phyloP scores from a whole-genome alignment of 371 early-diverging fungal species.

The Thermomucor indicae-seudaticae region DNA sequence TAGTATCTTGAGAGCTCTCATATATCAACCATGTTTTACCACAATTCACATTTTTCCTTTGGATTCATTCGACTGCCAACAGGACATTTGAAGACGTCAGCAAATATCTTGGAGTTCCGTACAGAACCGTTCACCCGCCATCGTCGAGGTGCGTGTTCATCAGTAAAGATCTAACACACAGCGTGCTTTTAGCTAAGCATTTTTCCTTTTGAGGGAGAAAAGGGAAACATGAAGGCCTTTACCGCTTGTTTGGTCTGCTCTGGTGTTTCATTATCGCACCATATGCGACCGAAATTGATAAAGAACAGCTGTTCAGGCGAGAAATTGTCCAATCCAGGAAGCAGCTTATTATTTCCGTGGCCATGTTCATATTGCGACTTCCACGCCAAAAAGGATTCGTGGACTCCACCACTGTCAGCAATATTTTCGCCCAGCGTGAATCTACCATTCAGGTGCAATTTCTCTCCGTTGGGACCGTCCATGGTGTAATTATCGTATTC shows the following conservation, averaged over 20 bases:
- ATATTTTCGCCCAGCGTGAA: slow-evolving; percentile 70
- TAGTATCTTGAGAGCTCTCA: not conserved
- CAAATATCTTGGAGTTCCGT: slow-evolving; percentile 57
- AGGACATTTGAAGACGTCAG: slow-evolving; percentile 59
- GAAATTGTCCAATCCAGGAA: slow-evolving; percentile 46
- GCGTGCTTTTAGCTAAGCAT: not conserved
- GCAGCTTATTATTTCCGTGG: slow-evolving; percentile 21
- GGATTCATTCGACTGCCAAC: slow-evolving; percentile 56
- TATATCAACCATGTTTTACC: slow-evolving; percentile 23
- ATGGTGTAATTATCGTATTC: slow-evolving; percentile 55
- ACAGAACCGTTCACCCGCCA: slow-evolving; percentile 62
- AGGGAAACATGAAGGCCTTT: not conserved
- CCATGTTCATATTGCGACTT: slow-evolving; percentile 7
- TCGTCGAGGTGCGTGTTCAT: slow-evolving; percentile 51
- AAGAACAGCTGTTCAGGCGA: slow-evolving; percentile 17
- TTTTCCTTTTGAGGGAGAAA: not conserved
- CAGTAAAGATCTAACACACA: slow-evolving; percentile 30
- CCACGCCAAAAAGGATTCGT: slow-evolving; percentile 26
- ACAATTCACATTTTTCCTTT: slow-evolving; percentile 41
- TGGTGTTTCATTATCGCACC: not conserved
- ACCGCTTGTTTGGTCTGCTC: too few species aligned
- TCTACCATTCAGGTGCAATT: slow-evolving; percentile 45
- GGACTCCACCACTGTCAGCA: slow-evolving; percentile 74
- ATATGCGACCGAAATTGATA: not conserved
- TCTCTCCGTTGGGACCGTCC: slow-evolving; percentile 16